phyloP scores from a whole-genome alignment of 352 stramenopile species.

The Globisporangium recalcitrans region DNA sequence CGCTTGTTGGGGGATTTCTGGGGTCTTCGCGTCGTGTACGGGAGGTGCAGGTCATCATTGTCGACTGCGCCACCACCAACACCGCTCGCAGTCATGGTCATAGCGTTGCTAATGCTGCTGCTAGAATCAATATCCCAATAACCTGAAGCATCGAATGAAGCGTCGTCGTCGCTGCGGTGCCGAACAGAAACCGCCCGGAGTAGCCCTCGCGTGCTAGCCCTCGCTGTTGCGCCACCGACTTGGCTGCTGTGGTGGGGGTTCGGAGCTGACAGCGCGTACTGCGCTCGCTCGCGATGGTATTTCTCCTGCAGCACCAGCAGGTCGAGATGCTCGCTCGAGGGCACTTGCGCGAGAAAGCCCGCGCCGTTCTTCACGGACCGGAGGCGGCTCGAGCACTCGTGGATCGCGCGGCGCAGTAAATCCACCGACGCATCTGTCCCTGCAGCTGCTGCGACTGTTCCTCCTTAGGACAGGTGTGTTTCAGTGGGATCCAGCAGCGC shows the following conservation, averaged over 20 bases:
- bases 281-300: constrained; percentile 22
- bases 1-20: constrained; percentile 39
- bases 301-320: constrained; percentile 31
- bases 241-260: not conserved
- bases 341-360: constrained; percentile 35
- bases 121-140: not conserved
- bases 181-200: not conserved
- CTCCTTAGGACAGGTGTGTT: not conserved
- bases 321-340: constrained; percentile 25
- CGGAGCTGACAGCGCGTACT: not conserved
- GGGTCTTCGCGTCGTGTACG: constrained; percentile 57
- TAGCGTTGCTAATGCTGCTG: not conserved
- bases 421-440: constrained; percentile 36
- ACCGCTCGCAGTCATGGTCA: too few species aligned
- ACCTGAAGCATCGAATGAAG: constrained; percentile 2
- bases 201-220: not conserved
- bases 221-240: not conserved
- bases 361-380: constrained; percentile 43
- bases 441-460: too few species aligned
- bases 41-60: constrained; percentile 36
- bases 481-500: not conserved
- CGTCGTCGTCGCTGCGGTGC: not conserved
- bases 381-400: constrained; percentile 43
- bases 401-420: constrained; percentile 45
- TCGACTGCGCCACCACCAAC: not conserved